Evolutionary conservation across 116 monocot species (phyloP), one percentile per base, ranked within the genome.

Genomic region (Zostera marina): DNA sequence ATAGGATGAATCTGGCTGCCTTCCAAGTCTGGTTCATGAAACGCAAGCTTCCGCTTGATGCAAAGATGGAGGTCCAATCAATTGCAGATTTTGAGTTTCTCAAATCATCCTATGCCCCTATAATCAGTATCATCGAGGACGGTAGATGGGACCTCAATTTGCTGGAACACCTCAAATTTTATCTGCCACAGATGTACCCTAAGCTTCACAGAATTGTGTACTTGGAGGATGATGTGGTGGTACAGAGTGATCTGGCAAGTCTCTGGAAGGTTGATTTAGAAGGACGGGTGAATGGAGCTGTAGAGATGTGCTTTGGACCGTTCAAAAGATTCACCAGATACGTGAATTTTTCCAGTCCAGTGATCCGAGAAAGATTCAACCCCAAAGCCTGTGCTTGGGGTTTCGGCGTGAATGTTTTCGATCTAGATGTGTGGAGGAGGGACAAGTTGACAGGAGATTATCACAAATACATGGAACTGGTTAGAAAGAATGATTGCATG

Each of bases 161-260:
- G 58, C 70, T 81, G 11, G 66, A 79, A 3, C 63, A 77, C 65
- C 64, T 90, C 61, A 69, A 76, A 72, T 90, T 90, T 58, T 90
- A 90, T 70, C 56, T 90, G 62, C 90, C 85, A 15, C 77, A 84
- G 64, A 84, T 90, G 64, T 90, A 58, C 57, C 90, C 90, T 4
- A 54, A 57, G 64, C 70, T 90, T 51, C 60, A 40, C 54, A 46
- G 72, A 61, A 58, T 90, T n/a, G 68, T 90, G 43, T 67, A 74
- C 26, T 56, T 90, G 70, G 90, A 90, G 69, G 90, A 90, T 42
- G 90, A 90, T 53, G 79, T 88, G 44, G 93, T 88, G 39, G 93
- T 88, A 59, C 93, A 93, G 71, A 78, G 59, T 63, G 93, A 93
- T 54, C 55, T 93, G 66, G 62, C 61, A 0, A 70, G 64, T 25